Base-by-base conservation (phyloP, 306 rosid genomes). In the Cucurbita pepo region DNA sequence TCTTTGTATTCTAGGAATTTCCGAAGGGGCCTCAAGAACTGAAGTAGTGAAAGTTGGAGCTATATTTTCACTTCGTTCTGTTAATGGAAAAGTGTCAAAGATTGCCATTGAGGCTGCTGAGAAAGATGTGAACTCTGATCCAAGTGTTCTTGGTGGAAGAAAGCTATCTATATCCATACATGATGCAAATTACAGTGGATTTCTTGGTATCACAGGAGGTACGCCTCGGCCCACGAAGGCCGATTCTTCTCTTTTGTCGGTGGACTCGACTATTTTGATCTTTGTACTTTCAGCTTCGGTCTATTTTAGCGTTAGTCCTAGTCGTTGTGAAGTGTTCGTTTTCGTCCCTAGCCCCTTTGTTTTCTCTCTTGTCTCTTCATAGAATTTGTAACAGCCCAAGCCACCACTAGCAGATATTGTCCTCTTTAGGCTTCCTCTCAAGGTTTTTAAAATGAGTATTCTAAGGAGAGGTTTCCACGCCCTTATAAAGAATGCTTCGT, bases 161-260 rank as follows among this genome's bases (percentile, higher is more conserved):
- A 85, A 81, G 61, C 55, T 85, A 34, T 85, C 87, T 7, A 75
- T 85, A 12, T 44, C 71, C 14, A 58, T 82, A 15, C 78, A 76
- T 57, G 80, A 82, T 71, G 61, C 89, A 38, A 82, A 85, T 70
- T 77, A 53, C 78, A 85, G 87, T 56, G 89, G 85, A 65, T 85
- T 83, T 77, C 89, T 83, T 51, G 80, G 83, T 69, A 83, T 85
- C 61, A 34, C 80, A 19, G 85, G 89, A 37, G 89, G 89, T 85
- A 85, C 3, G 3, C 25, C 22, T 62, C 13, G 58, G 36, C 19
- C 43, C 1, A 1, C 43, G 9, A 47, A 53, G 43, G 25, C 55
- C n/a, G 73, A 34, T 56, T n/a, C 14, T 51, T 52, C 44, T 56
- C 21, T 11, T 55, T 51, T 21, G 72, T 4, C 4, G 25, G 13